Base-by-base conservation (phyloP, 2,329 filamentous ascomycete species). In the Elsinoe ampelina region DNA sequence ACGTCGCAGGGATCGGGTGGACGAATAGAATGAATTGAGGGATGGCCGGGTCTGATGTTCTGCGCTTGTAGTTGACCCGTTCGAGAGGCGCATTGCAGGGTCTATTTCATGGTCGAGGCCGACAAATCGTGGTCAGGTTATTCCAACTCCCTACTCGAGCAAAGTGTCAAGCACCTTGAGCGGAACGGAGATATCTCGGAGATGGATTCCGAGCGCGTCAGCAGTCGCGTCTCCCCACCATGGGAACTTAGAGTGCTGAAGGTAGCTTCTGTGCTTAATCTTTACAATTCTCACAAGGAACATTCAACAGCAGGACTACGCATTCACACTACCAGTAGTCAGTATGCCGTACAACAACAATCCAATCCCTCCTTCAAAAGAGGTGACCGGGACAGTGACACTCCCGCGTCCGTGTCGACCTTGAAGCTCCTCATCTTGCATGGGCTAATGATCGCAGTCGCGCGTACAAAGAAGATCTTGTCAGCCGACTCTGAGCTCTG, bases 381-480 rank as follows among this genome's bases (percentile, higher is more conserved):
- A 95, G 72, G 81, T 88, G 45, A 95, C 87, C 2, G 92, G 92
- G 63, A 85, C 89, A 62, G 87, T 87, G 19, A 86, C 89, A 63
- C 81, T 97, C 32, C 92, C 92, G 7, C 77, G 92, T 95, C 77
- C 72, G 87, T 77, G 52, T 13, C 19, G 10, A 22, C 41, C 35
- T 41, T 41, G 38, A 19, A 19, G 38, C 13, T 15, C 38, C 11
- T 41, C 38, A 15, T n/a, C 38, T 19, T 19, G 38, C 38, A 2
- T 30, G 41, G 20, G 36, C 41, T 51, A 26, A 51, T 20, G 10
- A 20, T 26, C 12, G 15, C 65, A 97, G 93, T 97, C 57, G 88
- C 93, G 15, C 83, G 93, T 65, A 89, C 98, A 58, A 96, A 96
- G 74, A 95, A 95, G 74, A 95, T 98, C 68, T 89, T 98, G 59